A percentile compares a stretch with the other conserved stretches of the same genome.
Evolutionary conservation across 495 filamentous ascomycete genomes (phyloP).

Genomic region (Chaetomium fimeti): DNA sequence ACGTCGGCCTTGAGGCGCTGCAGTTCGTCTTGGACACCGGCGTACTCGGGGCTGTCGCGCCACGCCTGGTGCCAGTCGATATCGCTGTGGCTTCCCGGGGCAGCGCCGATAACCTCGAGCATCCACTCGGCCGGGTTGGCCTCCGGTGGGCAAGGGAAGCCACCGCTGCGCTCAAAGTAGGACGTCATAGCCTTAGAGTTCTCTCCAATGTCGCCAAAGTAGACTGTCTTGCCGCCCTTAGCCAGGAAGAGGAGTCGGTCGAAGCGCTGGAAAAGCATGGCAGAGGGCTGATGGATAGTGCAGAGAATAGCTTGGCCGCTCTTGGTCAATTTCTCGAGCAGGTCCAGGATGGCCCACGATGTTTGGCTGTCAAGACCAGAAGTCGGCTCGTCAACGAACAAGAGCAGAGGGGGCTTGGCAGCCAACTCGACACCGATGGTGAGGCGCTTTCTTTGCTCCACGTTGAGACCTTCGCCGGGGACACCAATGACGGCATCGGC

Average conservation of each 20-base stretch:
- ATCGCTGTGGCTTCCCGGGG: slow-evolving; percentile 71
- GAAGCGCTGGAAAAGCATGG: slow-evolving; percentile 87
- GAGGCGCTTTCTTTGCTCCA: slow-evolving; percentile 84
- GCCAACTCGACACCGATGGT: slow-evolving; percentile 92
- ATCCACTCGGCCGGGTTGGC: slow-evolving; percentile 98
- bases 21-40: slow-evolving; percentile 65
- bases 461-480: slow-evolving; percentile 85
- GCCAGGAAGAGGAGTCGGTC: slow-evolving; percentile 83
- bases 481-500: slow-evolving; percentile 86
- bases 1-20: slow-evolving; percentile 63
- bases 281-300: slow-evolving; percentile 91
- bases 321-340: slow-evolving; percentile 78
- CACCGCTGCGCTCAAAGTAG: slow-evolving; percentile 83
- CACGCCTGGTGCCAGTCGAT: slow-evolving; percentile 83
- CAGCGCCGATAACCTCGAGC: slow-evolving; percentile 89
- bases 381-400: slow-evolving; percentile 90
- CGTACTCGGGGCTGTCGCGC: slow-evolving; percentile 72
- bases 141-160: slow-evolving; percentile 64
- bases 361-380: slow-evolving; percentile 84
- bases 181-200: slow-evolving; percentile 67
- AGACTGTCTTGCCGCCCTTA: slow-evolving; percentile 78
- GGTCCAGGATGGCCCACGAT: slow-evolving; percentile 76
- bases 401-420: slow-evolving; percentile 81
- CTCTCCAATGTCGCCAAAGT: slow-evolving; percentile 86
- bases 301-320: slow-evolving; percentile 84